Evolutionary conservation across 2,329 filamentous ascomycete species (phyloP).

Genomic region (Byssoonygena ceratinophila): DNA sequence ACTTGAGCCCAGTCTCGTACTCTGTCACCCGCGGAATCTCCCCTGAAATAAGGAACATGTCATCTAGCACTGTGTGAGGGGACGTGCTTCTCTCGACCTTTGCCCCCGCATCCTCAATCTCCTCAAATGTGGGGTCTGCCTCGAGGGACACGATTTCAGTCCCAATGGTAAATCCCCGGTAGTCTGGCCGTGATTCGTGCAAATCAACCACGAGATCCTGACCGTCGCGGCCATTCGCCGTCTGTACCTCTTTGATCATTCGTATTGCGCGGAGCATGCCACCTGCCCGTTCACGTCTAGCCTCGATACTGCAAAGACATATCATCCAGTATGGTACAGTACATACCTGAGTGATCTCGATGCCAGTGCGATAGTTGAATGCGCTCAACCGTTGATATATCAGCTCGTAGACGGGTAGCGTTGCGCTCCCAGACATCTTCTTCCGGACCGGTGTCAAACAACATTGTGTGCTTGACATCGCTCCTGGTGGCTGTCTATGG

Average conservation of each 20-base stretch:
- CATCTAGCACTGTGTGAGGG: slow-evolving; percentile 40
- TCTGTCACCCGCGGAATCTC: slow-evolving; percentile 42
- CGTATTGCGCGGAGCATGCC: slow-evolving; percentile 42
- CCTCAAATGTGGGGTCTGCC: slow-evolving; percentile 43
- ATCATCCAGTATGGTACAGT: background rate
- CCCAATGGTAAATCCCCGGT: slow-evolving; percentile 39
- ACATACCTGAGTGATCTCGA: slow-evolving; percentile 45
- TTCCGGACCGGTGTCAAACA: slow-evolving; percentile 47
- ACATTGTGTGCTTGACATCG: slow-evolving; percentile 36
- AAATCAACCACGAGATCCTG: slow-evolving; percentile 37
- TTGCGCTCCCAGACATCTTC: slow-evolving; percentile 44
- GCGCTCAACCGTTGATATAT: slow-evolving; percentile 38
- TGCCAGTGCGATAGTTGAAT: slow-evolving; percentile 47
- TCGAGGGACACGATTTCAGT: slow-evolving; percentile 40
- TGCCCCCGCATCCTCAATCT: slow-evolving; percentile 38
- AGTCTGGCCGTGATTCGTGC: slow-evolving; percentile 45
- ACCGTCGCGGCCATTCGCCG: slow-evolving; percentile 15
- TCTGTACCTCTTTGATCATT: slow-evolving; percentile 36
- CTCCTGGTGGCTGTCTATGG: slow-evolving; percentile 40
- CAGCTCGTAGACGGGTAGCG: slow-evolving; percentile 34
- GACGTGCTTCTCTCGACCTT: slow-evolving; percentile 31
- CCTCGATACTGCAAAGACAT: background rate
- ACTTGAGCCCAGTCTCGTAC: slow-evolving; percentile 42
- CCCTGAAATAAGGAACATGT: slow-evolving; percentile 45
- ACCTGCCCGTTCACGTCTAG: slow-evolving; percentile 21